These are phyloP conservation scores for Rosa persica DNA, from an alignment of 306 rosid species.

Conservation along the genomic window DNA sequence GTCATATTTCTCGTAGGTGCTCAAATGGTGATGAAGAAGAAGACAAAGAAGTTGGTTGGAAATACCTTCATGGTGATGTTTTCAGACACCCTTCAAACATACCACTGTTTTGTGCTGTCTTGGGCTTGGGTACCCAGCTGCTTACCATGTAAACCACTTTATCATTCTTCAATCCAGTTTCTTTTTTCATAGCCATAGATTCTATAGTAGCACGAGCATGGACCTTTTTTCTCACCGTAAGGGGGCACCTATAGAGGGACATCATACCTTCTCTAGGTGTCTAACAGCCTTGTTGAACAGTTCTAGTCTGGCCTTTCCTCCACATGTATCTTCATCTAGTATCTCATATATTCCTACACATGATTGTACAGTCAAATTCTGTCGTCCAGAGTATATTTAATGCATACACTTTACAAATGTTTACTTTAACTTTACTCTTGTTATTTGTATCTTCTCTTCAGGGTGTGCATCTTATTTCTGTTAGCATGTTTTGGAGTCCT, in stretches of 20 bases:
- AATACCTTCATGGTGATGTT: conserved; percentile 71
- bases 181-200: conserved; percentile 21
- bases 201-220: not conserved
- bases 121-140: conserved; percentile 84
- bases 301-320: not conserved
- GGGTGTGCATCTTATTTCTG: conserved; percentile 60
- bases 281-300: not conserved
- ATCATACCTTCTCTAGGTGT: not conserved
- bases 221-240: not conserved
- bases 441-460: conserved; percentile 29
- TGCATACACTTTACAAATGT: not conserved
- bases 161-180: conserved; percentile 19
- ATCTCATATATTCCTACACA: not conserved
- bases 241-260: conserved; percentile 14
- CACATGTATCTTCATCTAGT: not conserved
- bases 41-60: conserved; percentile 84
- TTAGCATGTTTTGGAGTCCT: conserved; percentile 65
- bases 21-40: conserved; percentile 60
- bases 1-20: conserved; percentile 39
- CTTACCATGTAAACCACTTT: conserved; percentile 67
- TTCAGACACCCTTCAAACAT: conserved; percentile 67
- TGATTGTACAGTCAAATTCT: not conserved
- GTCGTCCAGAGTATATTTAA: not conserved
- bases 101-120: conserved; percentile 65
- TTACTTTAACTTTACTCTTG: conserved; percentile 6